A percentile compares a stretch with the other conserved stretches of the same genome.
Conservation (phyloP, 2,329 filamentous ascomycete genomes). For the Claviceps quebecensis region DNA sequence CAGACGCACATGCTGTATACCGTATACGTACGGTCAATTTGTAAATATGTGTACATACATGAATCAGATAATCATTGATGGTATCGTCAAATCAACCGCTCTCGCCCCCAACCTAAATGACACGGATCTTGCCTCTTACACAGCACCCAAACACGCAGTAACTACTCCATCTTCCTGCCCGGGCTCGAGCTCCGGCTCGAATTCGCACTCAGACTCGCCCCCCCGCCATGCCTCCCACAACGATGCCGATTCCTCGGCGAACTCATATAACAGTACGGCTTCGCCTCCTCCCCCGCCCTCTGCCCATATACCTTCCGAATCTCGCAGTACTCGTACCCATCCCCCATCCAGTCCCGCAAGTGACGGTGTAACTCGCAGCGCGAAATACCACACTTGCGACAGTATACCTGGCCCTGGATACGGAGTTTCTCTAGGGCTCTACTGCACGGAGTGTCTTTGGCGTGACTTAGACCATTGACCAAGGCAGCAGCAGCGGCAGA, state of each 20-base stretch:
- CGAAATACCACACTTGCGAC: constrained; percentile 45
- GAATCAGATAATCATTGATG: too few relatives aligned
- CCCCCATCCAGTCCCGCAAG: constrained; percentile 45
- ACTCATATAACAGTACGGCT: constrained; percentile 42
- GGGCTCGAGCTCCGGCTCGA: not conserved
- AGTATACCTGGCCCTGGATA: constrained; percentile 45
- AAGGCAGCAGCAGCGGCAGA: not conserved
- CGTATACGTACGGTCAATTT: too few relatives aligned
- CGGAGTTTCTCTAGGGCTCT: constrained; percentile 31
- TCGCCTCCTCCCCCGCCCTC: constrained; percentile 30
- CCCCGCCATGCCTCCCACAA: constrained; percentile 39
- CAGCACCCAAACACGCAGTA: not conserved
- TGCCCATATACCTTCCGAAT: constrained; percentile 43
- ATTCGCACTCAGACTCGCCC: too few relatives aligned
- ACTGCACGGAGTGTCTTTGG: too few relatives aligned
- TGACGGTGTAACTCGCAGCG: constrained; percentile 51
- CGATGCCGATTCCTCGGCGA: constrained; percentile 43
- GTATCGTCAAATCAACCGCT: not conserved
- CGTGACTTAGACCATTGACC: too few relatives aligned
- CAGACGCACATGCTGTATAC: too few relatives aligned
- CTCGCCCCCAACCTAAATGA: not conserved
- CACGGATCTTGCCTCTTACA: not conserved
- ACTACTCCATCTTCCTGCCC: constrained; percentile 9
- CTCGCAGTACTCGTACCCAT: constrained; percentile 43
- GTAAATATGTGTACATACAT: too few relatives aligned